phyloP scores from a whole-genome alignment of 1,284 basidiomycete species.

The Rhizoctonia solani region DNA sequence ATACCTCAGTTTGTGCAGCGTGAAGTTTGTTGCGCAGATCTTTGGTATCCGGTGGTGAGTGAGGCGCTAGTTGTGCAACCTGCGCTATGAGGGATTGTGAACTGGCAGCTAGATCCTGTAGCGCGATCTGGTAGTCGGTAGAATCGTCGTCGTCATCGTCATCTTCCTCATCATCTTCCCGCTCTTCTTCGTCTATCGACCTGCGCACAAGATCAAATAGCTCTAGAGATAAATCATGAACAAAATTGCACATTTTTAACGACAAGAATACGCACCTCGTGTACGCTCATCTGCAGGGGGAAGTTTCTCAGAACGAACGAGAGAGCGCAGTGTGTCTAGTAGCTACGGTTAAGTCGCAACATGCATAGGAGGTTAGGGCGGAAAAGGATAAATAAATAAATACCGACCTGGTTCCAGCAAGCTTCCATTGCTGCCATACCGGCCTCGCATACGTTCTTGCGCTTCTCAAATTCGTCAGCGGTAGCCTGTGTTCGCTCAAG shows the following conservation, averaged over 20 bases:
- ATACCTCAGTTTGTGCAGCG: slow-evolving; percentile 43
- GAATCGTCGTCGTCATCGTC: slow-evolving; percentile 8
- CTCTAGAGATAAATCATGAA: slow-evolving; percentile 6
- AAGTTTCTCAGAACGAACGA: slow-evolving; percentile 61
- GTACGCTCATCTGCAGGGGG: slow-evolving; percentile 41
- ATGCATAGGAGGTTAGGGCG: slow-evolving; percentile 1
- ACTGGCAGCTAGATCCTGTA: slow-evolving; percentile 19
- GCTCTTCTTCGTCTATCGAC: slow-evolving; percentile 18
- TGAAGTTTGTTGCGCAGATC: slow-evolving; percentile 41
- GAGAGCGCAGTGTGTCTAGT: slow-evolving; percentile 51
- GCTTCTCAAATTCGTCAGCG: slow-evolving; percentile 73
- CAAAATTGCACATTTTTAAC: neutral
- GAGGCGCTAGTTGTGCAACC: slow-evolving; percentile 40
- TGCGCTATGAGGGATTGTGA: slow-evolving; percentile 37
- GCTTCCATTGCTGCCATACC: slow-evolving; percentile 80
- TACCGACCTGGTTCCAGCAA: slow-evolving; percentile 84
- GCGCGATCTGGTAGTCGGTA: slow-evolving; percentile 24
- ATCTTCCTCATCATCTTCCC: slow-evolving; percentile 16
- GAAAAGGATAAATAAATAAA: neutral
- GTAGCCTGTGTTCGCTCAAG: slow-evolving; percentile 69
- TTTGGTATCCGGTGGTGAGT: slow-evolving; percentile 34
- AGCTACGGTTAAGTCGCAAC: slow-evolving; percentile 37
- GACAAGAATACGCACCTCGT: slow-evolving; percentile 17
- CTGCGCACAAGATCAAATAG: slow-evolving; percentile 30
- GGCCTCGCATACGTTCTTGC: slow-evolving; percentile 74